Evolutionary conservation across 805 yeast genomes (phyloP), one percentile per base, ranked within the genome.

Genomic region (Kuraishia molischiana): DNA sequence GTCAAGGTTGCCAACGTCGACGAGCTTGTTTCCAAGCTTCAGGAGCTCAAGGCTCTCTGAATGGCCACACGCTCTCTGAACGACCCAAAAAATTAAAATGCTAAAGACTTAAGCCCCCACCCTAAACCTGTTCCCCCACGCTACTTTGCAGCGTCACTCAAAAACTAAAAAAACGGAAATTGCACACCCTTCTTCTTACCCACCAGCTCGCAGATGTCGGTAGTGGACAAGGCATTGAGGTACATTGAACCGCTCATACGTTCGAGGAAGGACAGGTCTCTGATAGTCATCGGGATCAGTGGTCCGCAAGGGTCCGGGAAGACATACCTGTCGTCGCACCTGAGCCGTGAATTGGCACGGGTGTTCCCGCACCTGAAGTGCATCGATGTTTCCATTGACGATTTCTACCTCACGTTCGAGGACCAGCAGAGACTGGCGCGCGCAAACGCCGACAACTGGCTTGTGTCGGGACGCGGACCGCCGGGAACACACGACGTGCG

Each of bases 401-500:
- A 92, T 57, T 74, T 85, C 41, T 90, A 90, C 54, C 61, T 85
- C 29, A 75, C 85, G 0, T 77, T 75, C 51, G 56, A 51, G 5
- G 79, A 79, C 15, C 96, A 86, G 51, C 42, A 40, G 19, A 41
- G 43, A 24, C 51, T 87, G 19, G 68, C 71, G 1, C 29, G 43
- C 4, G 38, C 42, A 11, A 58, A 62, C 41, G 52, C 62, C 1
- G 67, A 58, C 11, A 84, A 85, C 51, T 53, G 58, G 26, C 59
- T 90, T 34, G 50, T 85, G 14, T 48, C 53, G 24, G 95, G 95
- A 3, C 62, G 97, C 19, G 97, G 97, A 0, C 66, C 85, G 13
- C 97, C 97, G 0, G 97, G 97, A 0, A 90, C 97, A 0, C 98
- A 90, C 54, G 97, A 90, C 51, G 50, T 84, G 14, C 47, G 45